Percentiles rank a stretch among this genome's conserved stretches.
Evolutionary conservation across 2,329 filamentous ascomycete species (phyloP).

Genomic region (Ophiocordyceps camponoti-floridani): DNA sequence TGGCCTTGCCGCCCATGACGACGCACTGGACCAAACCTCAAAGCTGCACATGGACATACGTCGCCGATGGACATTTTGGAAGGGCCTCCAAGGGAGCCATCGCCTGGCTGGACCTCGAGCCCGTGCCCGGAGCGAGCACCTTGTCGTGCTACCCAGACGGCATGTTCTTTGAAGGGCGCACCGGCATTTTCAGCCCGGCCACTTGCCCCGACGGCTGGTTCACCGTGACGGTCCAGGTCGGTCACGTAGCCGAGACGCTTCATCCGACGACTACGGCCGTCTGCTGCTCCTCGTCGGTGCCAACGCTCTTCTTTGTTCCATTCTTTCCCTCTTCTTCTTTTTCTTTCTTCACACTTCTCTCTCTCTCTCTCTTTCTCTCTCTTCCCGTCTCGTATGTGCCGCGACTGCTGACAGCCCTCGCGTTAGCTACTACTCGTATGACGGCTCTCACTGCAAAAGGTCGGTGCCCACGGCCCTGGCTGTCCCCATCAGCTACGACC

Average conservation of each 20-base stretch:
- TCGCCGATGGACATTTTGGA: conserved; percentile 9
- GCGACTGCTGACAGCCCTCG: conserved; percentile 2
- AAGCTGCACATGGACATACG: conserved; percentile 21
- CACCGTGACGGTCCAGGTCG: conserved; percentile 15
- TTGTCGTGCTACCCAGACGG: conserved; percentile 21
- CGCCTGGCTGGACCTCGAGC: conserved; percentile 19
- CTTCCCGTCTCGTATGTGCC: background rate
- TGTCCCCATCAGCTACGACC: conserved; percentile 17
- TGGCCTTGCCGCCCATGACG: conserved; percentile 17
- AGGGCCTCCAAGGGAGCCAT: conserved; percentile 11
- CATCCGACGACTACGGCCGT: conserved; percentile 19
- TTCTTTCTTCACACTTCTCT: background rate
- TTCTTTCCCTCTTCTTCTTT: no score
- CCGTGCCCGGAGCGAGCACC: conserved; percentile 16
- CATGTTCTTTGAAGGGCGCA: conserved; percentile 19
- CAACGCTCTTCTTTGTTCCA: no score
- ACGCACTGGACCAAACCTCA: conserved; percentile 17
- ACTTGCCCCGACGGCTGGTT: conserved; percentile 22
- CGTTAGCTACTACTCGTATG: conserved; percentile 15
- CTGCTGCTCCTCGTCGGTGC: conserved; percentile 22
- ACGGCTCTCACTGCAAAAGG: conserved; percentile 16
- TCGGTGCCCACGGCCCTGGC: conserved; percentile 17
- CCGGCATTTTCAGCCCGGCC: conserved; percentile 20
- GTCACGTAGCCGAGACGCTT: conserved; percentile 9
- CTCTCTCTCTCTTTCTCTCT: background rate